Conservation (phyloP, 176 grass and related monocot genomes). For the Pharus latifolius region DNA sequence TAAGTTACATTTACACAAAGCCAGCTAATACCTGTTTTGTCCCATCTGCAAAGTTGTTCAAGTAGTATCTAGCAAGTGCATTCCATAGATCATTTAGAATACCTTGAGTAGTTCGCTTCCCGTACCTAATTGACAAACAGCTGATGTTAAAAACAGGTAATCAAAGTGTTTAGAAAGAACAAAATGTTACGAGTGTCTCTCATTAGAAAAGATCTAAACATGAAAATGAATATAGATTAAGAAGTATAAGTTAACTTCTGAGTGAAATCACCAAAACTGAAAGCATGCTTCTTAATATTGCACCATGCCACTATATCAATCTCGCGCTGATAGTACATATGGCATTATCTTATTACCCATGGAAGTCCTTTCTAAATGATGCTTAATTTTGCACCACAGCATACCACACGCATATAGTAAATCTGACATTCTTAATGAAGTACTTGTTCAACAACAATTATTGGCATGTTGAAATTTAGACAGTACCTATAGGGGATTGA, state of each 20-base stretch:
- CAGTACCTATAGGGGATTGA: not conserved
- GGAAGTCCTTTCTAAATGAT: not conserved
- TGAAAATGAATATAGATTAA: not conserved
- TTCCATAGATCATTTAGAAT: slow-evolving; percentile 79
- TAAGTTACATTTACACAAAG: not conserved
- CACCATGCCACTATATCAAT: not conserved
- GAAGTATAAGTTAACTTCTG: not conserved
- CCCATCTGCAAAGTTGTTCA: slow-evolving; percentile 93
- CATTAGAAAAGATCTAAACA: slow-evolving; percentile 3
- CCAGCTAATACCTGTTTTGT: slow-evolving; percentile 71
- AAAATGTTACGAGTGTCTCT: not conserved
- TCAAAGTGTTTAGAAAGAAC: not conserved
- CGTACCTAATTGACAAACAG: slow-evolving; percentile 45
- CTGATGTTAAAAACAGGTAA: not conserved
- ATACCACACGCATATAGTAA: too few relatives aligned
- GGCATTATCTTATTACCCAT: slow-evolving; percentile 1
- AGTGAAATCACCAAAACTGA: not conserved
- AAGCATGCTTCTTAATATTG: not conserved
- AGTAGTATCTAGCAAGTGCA: slow-evolving; percentile 82
- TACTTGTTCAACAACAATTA: too few relatives aligned
- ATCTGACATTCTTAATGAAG: too few relatives aligned
- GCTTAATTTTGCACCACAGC: too few relatives aligned
- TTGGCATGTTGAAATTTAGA: not conserved
- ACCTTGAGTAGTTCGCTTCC: slow-evolving; percentile 69
- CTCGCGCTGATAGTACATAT: slow-evolving; percentile 2